Evolutionary conservation across 2,329 filamentous ascomycete species (phyloP).

Genomic region (Chaetomium sp.): DNA sequence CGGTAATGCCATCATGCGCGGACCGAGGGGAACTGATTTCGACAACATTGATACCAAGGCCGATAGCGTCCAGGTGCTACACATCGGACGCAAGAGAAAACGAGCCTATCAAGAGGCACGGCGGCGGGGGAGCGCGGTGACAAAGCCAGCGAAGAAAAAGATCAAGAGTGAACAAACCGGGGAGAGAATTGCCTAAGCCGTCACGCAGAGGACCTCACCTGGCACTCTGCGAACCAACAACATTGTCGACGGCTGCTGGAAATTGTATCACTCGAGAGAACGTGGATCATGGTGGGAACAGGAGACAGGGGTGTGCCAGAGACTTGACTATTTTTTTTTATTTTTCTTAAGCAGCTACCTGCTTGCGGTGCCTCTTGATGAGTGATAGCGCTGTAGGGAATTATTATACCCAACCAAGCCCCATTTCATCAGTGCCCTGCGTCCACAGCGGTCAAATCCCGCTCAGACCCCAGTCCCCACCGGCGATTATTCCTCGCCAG

Average conservation of each 20-base stretch:
- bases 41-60: not conserved
- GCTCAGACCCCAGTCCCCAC: not conserved
- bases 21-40: not conserved
- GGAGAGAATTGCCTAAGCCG: not conserved
- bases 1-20: slow-evolving; percentile 13
- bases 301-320: slow-evolving; percentile 24
- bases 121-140: not conserved
- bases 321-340: slow-evolving; percentile 46
- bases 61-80: slow-evolving; percentile 4
- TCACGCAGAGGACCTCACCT: not conserved
- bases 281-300: not conserved
- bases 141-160: not conserved
- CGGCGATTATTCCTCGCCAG: not conserved
- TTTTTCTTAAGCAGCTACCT: slow-evolving; percentile 43
- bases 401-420: slow-evolving; percentile 7
- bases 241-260: not conserved
- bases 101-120: not conserved
- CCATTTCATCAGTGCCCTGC: slow-evolving; percentile 6
- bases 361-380: slow-evolving; percentile 32
- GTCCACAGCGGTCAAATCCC: not conserved
- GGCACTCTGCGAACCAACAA: not conserved
- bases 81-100: slow-evolving; percentile 4
- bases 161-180: not conserved
- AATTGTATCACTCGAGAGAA: too few relatives aligned
- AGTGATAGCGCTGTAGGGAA: slow-evolving; percentile 7